Base-by-base conservation (phyloP, 805 yeast genomes). In the Metschnikowia gruessii region DNA sequence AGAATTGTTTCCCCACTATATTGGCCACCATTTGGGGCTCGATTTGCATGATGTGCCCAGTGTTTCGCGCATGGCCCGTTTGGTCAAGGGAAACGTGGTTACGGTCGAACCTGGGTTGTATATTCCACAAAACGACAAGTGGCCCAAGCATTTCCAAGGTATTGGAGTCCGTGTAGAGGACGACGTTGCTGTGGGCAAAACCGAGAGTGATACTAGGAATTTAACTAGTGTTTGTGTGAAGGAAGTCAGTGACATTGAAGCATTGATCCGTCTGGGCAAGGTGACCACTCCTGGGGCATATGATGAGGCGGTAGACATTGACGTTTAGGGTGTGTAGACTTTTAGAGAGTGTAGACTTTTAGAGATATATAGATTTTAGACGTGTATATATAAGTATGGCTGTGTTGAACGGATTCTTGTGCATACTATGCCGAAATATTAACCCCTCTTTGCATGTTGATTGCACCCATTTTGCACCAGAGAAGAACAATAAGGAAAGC, bases 51-150 rank as follows among this genome's bases (percentile, higher is more conserved):
- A 88, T 60, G 74, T 81, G 31, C 95, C 95, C 4, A 64, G 74
- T 2, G 75, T 74, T 33, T 77, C 92, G 3, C 74, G 89, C 52
- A 70, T 69, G 45, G 72, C 75, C 18, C 68, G 69, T 28, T 62
- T 94, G 39, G 66, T 66, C 38, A 70, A 72, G 17, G 91, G 91
- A 18, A 95, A 89, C 61, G 97, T 92, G 3, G 74, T 94, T 40
- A 94, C 99, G 1, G 81, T 95, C 19, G 99, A 95, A 63, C 99
- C 99, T 0, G 99, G 99, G 22, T 76, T 94, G 24, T 94, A 94
- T 62, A 79, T 95, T 36, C 98, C 99, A 1, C 74, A 78, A 54
- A 74, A 74, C 55, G 81, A 77, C 45, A 72, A 70, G 48, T 92
- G 83, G 76, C 98, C 99, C 18, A 74, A 77, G 51, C 81, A 81